Percentiles rank a stretch among this genome's conserved stretches.
phyloP scores from a whole-genome alignment of 2,329 filamentous ascomycete genomes.

The Cephalotrichum gorgonifer region DNA sequence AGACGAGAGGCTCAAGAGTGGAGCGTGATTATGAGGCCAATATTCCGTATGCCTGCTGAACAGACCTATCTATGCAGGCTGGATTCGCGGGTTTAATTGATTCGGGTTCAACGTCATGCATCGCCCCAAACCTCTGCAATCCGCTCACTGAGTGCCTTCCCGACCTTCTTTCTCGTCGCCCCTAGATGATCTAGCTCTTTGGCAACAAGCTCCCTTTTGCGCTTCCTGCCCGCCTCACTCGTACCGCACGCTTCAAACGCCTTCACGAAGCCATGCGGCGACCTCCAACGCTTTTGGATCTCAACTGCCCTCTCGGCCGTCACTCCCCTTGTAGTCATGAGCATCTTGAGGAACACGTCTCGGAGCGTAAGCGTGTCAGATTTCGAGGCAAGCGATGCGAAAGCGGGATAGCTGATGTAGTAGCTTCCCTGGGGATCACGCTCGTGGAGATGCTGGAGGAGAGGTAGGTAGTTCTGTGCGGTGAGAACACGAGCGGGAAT shows the following conservation, averaged over 20 bases:
- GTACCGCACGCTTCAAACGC: slow-evolving; percentile 50
- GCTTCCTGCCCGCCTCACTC: slow-evolving; percentile 39
- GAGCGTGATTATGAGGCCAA: background rate
- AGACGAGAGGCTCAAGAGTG: slow-evolving; percentile 41
- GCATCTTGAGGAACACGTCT: slow-evolving; percentile 73
- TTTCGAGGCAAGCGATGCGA: slow-evolving; percentile 64
- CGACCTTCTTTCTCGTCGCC: slow-evolving; percentile 55
- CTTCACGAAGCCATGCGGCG: slow-evolving; percentile 60
- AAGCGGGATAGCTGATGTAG: slow-evolving; percentile 60
- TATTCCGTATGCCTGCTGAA: background rate
- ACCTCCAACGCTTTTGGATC: slow-evolving; percentile 70
- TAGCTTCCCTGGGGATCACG: slow-evolving; percentile 38
- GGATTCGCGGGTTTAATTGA: background rate
- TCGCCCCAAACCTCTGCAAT: slow-evolving; percentile 64
- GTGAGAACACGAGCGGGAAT: slow-evolving; percentile 58
- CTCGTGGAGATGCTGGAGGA: slow-evolving; percentile 48
- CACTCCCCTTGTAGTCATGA: slow-evolving; percentile 69
- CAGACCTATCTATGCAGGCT: too few species aligned
- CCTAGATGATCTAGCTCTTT: slow-evolving; percentile 46
- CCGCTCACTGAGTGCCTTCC: slow-evolving; percentile 53
- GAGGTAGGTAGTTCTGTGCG: slow-evolving; percentile 52
- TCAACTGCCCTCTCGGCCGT: slow-evolving; percentile 71
- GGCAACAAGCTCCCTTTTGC: slow-evolving; percentile 50
- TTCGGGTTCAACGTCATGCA: background rate
- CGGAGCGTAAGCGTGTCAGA: slow-evolving; percentile 63